Evolutionary conservation across 1,284 basidiomycete species (phyloP), one percentile per base, ranked within the genome.

Genomic region (Jaminaea rosea): DNA sequence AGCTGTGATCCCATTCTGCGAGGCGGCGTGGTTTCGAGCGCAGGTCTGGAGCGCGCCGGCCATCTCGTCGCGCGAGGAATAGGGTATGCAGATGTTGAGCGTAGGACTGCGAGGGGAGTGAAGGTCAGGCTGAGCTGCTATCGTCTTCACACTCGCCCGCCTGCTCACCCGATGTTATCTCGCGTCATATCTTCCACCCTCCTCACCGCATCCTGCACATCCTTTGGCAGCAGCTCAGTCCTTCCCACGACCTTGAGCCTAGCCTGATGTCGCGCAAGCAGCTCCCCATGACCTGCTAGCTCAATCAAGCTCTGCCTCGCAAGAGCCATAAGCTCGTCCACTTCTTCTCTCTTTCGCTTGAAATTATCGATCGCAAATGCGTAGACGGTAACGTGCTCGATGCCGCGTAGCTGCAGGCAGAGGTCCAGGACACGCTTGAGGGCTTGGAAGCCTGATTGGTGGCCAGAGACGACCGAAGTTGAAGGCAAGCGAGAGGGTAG

Each of bases 351-450:
- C 1, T 85, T 80, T n/a, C 94, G 81, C 60, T 87, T 87, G 77
- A 98, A 98, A 76, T 98, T 99, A 72, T 97, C 91, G 55, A 98
- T 93, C 1, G 92, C 84, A 75, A 99, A 98, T 3, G 91, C 90
- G 68, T 94, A 99, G 9, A 88, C 88, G 1, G 88, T 86, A 21
- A 99, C 90, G 57, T 86, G 62, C 8, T 63, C 49, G 19, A 73
- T 54, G 1, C 64, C 63, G 17, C 54, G 46, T 11, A 73, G 58
- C 15, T 63, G 55, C 31, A 73, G 53, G 49, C 71, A 73, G 15
- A 67, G 53, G 36, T 72, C 63, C 23, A 73, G 63, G 7, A 72
- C 66, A 75, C 84, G 77, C 65, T 85, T 80, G 52, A 98, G 76
- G 4, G 88, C 85, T 44, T 83, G 77, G 73, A 91, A 97, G 0